These are phyloP conservation scores for Lojkania enalia DNA, from an alignment of 2,329 filamentous ascomycete species.

Conservation along the genomic window DNA sequence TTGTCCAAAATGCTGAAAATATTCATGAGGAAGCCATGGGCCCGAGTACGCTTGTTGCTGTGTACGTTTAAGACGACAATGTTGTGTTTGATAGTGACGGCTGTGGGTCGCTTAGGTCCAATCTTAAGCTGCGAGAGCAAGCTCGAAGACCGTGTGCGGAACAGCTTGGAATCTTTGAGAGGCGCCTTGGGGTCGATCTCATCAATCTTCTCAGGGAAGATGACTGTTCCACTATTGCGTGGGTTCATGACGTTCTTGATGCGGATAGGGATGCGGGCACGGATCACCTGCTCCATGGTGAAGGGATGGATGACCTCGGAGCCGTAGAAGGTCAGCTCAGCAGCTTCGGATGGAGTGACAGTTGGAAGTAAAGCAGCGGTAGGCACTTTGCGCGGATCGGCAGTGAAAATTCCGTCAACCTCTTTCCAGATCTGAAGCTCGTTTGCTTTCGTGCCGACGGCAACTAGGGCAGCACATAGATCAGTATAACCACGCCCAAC, in stretches of 20 bases:
- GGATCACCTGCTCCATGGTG: conserved; percentile 91
- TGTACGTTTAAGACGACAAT: conserved; percentile 98
- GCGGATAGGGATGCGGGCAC: conserved; percentile 79
- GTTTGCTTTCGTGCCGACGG: conserved; percentile 81
- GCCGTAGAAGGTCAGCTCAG: conserved; percentile 77
- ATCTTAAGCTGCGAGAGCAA: conserved; percentile 52
- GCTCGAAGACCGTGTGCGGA: conserved; percentile 52
- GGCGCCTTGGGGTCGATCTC: conserved; percentile 58
- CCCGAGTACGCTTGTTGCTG: conserved; percentile 94
- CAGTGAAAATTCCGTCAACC: conserved; percentile 91
- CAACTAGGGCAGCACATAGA: conserved; percentile 87
- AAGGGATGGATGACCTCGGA: conserved; percentile 97
- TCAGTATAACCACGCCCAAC: conserved; percentile 97
- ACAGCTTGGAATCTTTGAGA: conserved; percentile 61
- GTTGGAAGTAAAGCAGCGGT: conserved; percentile 86
- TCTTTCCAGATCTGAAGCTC: conserved; percentile 99
- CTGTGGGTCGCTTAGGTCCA: conserved; percentile 53
- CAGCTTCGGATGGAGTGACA: conserved; percentile 92
- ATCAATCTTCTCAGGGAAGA: conserved; percentile 72
- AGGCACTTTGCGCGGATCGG: conserved; percentile 85
- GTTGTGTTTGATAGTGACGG: conserved; percentile 95
- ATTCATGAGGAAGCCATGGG: conserved; percentile 91
- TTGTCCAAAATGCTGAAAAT: conserved; percentile 91
- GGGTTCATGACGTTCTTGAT: conserved; percentile 94
- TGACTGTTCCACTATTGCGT: conserved; percentile 74